Evolutionary conservation across 345 rosid genomes (phyloP).

Genomic region (Eucalyptus decipiens): DNA sequence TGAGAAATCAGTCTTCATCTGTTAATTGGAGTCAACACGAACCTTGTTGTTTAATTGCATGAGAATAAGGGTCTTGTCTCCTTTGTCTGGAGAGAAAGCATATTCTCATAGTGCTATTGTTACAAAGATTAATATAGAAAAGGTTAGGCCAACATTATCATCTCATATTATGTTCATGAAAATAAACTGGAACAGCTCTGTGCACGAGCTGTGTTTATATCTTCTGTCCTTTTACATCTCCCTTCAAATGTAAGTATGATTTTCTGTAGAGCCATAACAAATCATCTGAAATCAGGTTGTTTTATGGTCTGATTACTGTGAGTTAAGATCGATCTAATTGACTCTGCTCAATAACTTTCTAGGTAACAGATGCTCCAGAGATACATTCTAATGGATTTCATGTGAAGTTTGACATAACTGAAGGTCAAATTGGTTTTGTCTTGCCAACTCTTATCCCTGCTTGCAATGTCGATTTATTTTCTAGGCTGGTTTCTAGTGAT

Average conservation of each 20-base stretch:
- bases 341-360: not conserved
- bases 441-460: conserved; percentile 76
- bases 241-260: not conserved
- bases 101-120: not conserved
- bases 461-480: conserved; percentile 44
- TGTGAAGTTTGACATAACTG: conserved; percentile 83
- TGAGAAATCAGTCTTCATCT: not conserved
- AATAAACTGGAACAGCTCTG: not conserved
- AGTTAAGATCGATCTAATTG: not conserved
- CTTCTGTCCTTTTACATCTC: not conserved
- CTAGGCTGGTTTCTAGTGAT: conserved; percentile 24
- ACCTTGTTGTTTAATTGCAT: not conserved
- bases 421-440: conserved; percentile 94
- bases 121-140: not conserved
- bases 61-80: not conserved
- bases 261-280: not conserved
- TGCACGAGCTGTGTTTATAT: not conserved
- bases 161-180: not conserved
- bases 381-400: conserved; percentile 98
- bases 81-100: not conserved
- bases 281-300: not conserved
- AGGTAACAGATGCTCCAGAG: conserved; percentile 98
- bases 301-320: not conserved
- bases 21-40: not conserved
- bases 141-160: not conserved